These are phyloP conservation scores for Tolypocladium amazonense DNA, from an alignment of 2,329 filamentous ascomycete genomes.

Conservation along the genomic window DNA sequence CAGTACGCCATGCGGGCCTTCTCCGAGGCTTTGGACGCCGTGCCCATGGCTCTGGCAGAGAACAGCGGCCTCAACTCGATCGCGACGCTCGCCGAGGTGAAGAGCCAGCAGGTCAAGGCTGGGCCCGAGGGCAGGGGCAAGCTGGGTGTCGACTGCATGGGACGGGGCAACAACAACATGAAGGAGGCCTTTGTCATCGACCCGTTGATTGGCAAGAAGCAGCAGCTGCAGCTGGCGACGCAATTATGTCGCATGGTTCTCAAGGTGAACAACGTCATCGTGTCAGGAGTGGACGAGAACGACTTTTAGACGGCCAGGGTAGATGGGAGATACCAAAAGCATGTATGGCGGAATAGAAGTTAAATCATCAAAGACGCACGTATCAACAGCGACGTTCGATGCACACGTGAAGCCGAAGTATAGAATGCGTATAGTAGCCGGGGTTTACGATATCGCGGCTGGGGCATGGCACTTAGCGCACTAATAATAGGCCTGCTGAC, in stretches of 20 bases:
- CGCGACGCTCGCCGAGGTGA: constrained; percentile 86
- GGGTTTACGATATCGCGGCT: not conserved
- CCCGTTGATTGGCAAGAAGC: constrained; percentile 93
- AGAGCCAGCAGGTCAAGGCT: constrained; percentile 90
- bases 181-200: constrained; percentile 97
- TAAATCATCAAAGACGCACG: not conserved
- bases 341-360: constrained; percentile 7
- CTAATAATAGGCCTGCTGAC: not conserved
- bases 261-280: constrained; percentile 95
- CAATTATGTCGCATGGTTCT: constrained; percentile 97
- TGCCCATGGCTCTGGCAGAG: constrained; percentile 94
- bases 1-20: constrained; percentile 99
- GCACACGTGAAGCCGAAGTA: not conserved
- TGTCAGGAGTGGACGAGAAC: constrained; percentile 75
- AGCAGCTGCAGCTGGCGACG: constrained; percentile 91
- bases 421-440: not conserved
- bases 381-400: not conserved
- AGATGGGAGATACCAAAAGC: constrained; percentile 15
- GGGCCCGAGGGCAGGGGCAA: constrained; percentile 38
- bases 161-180: constrained; percentile 92
- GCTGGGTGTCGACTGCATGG: constrained; percentile 96
- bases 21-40: constrained; percentile 81
- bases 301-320: constrained; percentile 54
- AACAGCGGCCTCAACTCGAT: constrained; percentile 96
- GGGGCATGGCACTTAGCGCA: not conserved